Evolutionary conservation across 306 rosid species (phyloP).

Genomic region (Fragaria nilgerrensis): DNA sequence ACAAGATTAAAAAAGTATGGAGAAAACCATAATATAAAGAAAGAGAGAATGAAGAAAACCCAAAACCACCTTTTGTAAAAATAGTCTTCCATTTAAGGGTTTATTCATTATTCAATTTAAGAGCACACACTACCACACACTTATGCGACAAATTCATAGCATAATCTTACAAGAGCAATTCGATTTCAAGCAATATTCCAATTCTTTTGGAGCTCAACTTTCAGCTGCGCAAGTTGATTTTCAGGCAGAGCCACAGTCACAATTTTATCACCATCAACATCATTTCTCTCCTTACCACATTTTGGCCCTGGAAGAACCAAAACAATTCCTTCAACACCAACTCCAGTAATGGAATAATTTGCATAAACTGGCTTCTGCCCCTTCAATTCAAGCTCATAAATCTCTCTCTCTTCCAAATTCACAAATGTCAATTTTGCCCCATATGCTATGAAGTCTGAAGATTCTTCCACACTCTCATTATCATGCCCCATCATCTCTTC

Average conservation of each 20-base stretch:
- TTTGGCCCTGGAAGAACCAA: conserved; percentile 58
- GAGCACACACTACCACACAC: too few species aligned
- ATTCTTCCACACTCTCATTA: conserved; percentile 9
- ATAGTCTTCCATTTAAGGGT: too few species aligned
- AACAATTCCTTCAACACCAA: conserved; percentile 67
- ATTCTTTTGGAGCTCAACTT: conserved; percentile 31
- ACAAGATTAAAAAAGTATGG: too few species aligned
- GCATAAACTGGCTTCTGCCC: conserved; percentile 49
- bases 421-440: conserved; percentile 75
- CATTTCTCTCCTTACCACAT: conserved; percentile 1
- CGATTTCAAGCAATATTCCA: conserved; percentile 33
- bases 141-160: too few species aligned
- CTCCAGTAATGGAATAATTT: conserved; percentile 26
- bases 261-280: conserved; percentile 10
- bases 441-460: conserved; percentile 45
- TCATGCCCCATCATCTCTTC: conserved; percentile 29
- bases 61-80: too few species aligned
- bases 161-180: too few species aligned
- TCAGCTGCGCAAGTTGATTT: background rate
- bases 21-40: too few species aligned
- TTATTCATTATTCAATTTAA: too few species aligned
- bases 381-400: conserved; percentile 53
- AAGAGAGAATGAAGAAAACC: too few species aligned
- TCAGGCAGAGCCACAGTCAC: background rate
- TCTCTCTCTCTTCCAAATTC: conserved; percentile 51